phyloP scores from a whole-genome alignment of 306 rosid species.

The Dicorynia guianensis region DNA sequence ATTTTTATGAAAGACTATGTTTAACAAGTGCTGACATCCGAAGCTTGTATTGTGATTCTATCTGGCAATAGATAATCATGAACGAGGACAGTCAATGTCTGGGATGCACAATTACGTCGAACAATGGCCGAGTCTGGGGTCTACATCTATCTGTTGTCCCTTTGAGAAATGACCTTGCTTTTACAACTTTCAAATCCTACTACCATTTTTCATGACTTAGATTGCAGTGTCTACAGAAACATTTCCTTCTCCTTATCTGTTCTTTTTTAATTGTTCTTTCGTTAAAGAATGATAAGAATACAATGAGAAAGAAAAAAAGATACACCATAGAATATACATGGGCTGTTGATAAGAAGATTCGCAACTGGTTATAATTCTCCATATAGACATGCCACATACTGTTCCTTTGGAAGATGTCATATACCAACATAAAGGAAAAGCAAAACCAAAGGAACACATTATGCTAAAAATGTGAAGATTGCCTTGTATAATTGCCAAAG shows the following conservation, averaged over 20 bases:
- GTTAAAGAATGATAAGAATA: not conserved
- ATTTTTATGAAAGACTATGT: not conserved
- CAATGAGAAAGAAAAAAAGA: not conserved
- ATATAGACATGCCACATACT: not conserved
- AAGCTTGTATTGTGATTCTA: conserved; percentile 19
- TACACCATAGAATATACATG: not conserved
- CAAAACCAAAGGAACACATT: no score
- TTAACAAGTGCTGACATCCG: not conserved
- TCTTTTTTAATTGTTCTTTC: not conserved
- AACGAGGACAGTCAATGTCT: not conserved
- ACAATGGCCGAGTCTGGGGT: not conserved
- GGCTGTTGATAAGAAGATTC: not conserved
- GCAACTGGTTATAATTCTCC: not conserved
- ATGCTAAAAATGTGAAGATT: no score
- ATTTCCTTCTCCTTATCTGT: not conserved
- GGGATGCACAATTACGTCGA: not conserved
- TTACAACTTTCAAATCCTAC: conserved; percentile 5
- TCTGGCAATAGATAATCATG: not conserved
- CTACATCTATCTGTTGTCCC: not conserved
- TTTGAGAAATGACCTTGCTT: not conserved
- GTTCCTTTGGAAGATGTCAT: not conserved
- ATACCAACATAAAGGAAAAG: not conserved
- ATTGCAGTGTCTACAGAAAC: not conserved
- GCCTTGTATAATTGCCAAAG: not conserved
- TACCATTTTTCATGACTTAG: not conserved